phyloP scores from a whole-genome alignment of 176 grass and related monocot genomes.

The Triticum timopheevii region DNA sequence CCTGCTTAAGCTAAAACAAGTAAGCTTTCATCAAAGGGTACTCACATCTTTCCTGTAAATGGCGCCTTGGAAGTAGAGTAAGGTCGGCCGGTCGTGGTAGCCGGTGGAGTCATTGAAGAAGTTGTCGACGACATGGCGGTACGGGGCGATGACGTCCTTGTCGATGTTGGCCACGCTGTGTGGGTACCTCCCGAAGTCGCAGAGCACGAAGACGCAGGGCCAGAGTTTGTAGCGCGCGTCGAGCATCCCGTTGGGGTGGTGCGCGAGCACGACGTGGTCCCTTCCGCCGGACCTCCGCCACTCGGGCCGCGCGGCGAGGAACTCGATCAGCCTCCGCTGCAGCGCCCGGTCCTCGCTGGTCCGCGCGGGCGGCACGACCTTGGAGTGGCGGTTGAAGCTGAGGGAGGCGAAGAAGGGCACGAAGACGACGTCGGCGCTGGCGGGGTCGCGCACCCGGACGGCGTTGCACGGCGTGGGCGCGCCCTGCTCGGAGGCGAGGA shows the following conservation, averaged over 20 bases:
- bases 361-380: conserved; percentile 48
- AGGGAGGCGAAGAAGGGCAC: conserved; percentile 98
- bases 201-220: conserved; percentile 85
- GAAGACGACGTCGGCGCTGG: conserved; percentile 75
- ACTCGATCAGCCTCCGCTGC: conserved; percentile 66
- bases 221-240: conserved; percentile 76
- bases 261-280: conserved; percentile 90
- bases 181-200: conserved; percentile 94
- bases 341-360: conserved; percentile 64
- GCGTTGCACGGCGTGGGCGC: conserved; percentile 62
- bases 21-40: neutral
- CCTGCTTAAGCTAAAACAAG: neutral
- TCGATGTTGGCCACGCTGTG: conserved; percentile 67
- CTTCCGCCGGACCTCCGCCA: conserved; percentile 70
- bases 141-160: conserved; percentile 90
- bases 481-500: conserved; percentile 74
- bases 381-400: conserved; percentile 91
- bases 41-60: conserved; percentile 99
- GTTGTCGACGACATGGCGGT: conserved; percentile 66
- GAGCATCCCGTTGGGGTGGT: conserved; percentile 96
- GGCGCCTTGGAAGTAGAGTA: conserved; percentile 89
- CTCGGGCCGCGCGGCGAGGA: conserved; percentile 53
- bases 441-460: conserved; percentile 50
- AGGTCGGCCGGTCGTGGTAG: conserved; percentile 65
- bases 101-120: conserved; percentile 67